phyloP scores from a whole-genome alignment of 805 yeast species.

The Zygosaccharomyces pseudorouxii region DNA sequence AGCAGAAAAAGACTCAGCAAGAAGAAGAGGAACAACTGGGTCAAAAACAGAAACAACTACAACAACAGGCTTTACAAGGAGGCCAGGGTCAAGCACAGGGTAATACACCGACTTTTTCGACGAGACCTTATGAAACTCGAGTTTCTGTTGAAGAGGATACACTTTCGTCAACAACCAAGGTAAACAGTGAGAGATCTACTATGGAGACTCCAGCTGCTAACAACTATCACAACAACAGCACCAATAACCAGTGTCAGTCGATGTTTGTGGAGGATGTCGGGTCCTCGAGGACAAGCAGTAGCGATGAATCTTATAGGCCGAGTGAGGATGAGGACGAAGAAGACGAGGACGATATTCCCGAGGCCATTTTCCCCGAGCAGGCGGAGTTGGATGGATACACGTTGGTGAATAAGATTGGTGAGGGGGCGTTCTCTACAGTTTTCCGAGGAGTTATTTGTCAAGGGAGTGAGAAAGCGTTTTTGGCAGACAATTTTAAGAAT shows the following conservation, averaged over 20 bases:
- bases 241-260: conserved; percentile 4
- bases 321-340: conserved; percentile 17
- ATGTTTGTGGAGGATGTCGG: conserved; percentile 5
- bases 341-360: conserved; percentile 21
- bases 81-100: no score
- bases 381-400: conserved; percentile 36
- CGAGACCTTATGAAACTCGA: conserved; percentile 1
- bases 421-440: conserved; percentile 78
- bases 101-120: no score
- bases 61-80: no score
- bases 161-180: conserved; percentile 8
- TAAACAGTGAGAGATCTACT: conserved; percentile 8
- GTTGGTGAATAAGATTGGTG: conserved; percentile 56
- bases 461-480: conserved; percentile 11
- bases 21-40: conserved; percentile 4
- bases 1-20: conserved; percentile 17
- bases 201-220: conserved; percentile 3
- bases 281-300: conserved; percentile 4
- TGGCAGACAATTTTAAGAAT: conserved; percentile 18
- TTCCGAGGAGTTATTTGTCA: conserved; percentile 48
- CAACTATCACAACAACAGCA: conserved; percentile 3
- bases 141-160: conserved; percentile 3
- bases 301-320: conserved; percentile 3
- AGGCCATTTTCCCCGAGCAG: conserved; percentile 35
- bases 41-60: not conserved